Evolutionary conservation across 768 basidiomycete species (phyloP).

Genomic region (Neoboletus subvelutipes): DNA sequence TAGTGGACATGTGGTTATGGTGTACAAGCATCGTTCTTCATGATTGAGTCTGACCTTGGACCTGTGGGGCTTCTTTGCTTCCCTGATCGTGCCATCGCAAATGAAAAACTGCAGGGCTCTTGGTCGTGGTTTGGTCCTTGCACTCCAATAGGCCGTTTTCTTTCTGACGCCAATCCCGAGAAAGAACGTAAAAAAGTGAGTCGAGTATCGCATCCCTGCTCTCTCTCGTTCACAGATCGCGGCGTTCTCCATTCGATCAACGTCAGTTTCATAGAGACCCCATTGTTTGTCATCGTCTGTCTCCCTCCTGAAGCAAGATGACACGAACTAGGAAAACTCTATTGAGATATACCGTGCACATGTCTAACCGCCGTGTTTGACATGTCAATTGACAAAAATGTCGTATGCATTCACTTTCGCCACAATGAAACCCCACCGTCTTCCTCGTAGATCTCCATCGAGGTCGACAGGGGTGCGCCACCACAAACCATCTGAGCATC

Average conservation of each 20-base stretch:
- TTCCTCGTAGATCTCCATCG: not conserved
- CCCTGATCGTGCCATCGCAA: slow-evolving; percentile 16
- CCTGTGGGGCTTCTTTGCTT: slow-evolving; percentile 18
- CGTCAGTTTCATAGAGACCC: not conserved
- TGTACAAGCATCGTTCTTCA: not conserved
- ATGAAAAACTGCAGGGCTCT: slow-evolving; percentile 17
- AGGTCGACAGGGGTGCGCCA: not conserved
- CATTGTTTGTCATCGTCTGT: not conserved
- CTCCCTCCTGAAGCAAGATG: not conserved
- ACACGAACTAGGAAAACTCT: not conserved
- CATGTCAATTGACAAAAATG: slow-evolving; percentile 3
- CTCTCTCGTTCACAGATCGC: slow-evolving; percentile 4
- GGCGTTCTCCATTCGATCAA: slow-evolving; percentile 10
- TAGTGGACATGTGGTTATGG: not conserved
- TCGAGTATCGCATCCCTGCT: not conserved
- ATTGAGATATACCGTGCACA: slow-evolving; percentile 1
- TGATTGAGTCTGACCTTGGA: slow-evolving; percentile 3
- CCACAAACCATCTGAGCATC: not conserved
- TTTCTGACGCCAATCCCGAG: not conserved
- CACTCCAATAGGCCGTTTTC: not conserved
- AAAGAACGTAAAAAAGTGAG: slow-evolving; percentile 24
- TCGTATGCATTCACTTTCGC: slow-evolving; percentile 1
- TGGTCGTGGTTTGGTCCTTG: not conserved
- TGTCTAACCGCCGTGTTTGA: not conserved
- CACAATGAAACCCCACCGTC: not conserved